These are phyloP conservation scores for Butyriboletus loyo DNA, from an alignment of 768 basidiomycete genomes.

Conservation along the genomic window DNA sequence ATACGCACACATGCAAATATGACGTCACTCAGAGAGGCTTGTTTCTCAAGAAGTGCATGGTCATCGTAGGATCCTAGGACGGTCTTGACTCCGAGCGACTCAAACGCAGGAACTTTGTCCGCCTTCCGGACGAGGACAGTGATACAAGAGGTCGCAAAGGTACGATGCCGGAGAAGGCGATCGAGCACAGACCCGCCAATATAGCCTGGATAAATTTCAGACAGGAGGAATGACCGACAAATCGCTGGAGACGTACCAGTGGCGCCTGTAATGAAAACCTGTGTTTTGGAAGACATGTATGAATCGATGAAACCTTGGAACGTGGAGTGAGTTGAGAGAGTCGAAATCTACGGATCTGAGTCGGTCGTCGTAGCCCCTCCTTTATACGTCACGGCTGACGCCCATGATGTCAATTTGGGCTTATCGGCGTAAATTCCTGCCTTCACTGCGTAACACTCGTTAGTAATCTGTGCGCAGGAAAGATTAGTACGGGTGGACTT, in stretches of 20 bases:
- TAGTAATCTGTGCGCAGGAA: neutral
- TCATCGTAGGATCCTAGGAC: conserved; percentile 47
- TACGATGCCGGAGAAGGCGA: conserved; percentile 28
- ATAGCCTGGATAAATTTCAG: conserved; percentile 25
- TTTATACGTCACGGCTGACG: conserved; percentile 1
- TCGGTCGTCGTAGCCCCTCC: neutral
- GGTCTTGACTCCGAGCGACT: conserved; percentile 26
- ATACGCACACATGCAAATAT: conserved; percentile 40
- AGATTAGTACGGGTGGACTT: neutral
- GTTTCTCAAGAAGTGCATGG: conserved; percentile 37
- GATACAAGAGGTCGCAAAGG: conserved; percentile 21
- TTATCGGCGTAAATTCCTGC: neutral
- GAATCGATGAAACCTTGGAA: neutral
- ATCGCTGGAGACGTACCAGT: conserved; percentile 11
- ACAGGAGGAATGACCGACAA: neutral
- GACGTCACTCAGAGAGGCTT: conserved; percentile 44
- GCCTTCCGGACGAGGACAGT: conserved; percentile 33
- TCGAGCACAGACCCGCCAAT: conserved; percentile 33
- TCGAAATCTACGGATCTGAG: neutral
- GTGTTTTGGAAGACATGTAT: conserved; percentile 20
- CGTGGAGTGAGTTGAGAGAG: neutral
- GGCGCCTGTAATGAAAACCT: conserved; percentile 19
- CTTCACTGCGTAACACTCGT: neutral
- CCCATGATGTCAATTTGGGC: neutral
- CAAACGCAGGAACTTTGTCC: conserved; percentile 16